These are phyloP conservation scores for Mychonastes homosphaera DNA, from an alignment of 139 green algal species.

Conservation along the genomic window DNA sequence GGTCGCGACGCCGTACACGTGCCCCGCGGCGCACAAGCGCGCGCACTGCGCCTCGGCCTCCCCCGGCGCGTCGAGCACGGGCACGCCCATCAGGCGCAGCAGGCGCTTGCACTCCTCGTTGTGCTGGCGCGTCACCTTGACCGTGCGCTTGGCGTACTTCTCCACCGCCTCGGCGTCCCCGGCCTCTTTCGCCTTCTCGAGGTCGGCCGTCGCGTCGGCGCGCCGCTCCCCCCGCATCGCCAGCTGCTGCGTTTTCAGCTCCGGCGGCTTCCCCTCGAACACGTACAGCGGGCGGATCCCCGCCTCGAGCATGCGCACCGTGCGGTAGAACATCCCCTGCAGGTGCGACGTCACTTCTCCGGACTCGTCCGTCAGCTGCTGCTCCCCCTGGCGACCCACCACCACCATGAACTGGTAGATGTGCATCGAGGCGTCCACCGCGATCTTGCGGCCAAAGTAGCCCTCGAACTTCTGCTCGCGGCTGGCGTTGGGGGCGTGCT, in stretches of 20 bases:
- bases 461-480: conserved; percentile 88
- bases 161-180: conserved; percentile 81
- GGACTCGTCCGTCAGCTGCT: conserved; percentile 83
- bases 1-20: conserved; percentile 82
- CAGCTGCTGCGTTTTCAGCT: conserved; percentile 87
- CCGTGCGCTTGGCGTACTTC: conserved; percentile 90
- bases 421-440: conserved; percentile 96
- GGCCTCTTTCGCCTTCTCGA: conserved; percentile 59
- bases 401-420: conserved; percentile 97
- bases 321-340: conserved; percentile 93
- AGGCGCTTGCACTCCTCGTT: conserved; percentile 93
- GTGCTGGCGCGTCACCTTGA: conserved; percentile 76
- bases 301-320: conserved; percentile 85
- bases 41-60: conserved; percentile 93
- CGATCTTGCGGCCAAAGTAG: conserved; percentile 94
- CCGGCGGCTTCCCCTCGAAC: conserved; percentile 94
- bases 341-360: conserved; percentile 86
- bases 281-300: conserved; percentile 95
- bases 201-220: conserved; percentile 37
- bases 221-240: conserved; percentile 27
- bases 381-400: conserved; percentile 50
- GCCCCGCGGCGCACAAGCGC: conserved; percentile 59
- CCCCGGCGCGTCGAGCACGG: conserved; percentile 66
- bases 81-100: conserved; percentile 90
- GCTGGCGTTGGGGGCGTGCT: conserved; percentile 68